Base-by-base conservation (phyloP, 148 eudicot species). In the Pharnaceum exiguum region DNA sequence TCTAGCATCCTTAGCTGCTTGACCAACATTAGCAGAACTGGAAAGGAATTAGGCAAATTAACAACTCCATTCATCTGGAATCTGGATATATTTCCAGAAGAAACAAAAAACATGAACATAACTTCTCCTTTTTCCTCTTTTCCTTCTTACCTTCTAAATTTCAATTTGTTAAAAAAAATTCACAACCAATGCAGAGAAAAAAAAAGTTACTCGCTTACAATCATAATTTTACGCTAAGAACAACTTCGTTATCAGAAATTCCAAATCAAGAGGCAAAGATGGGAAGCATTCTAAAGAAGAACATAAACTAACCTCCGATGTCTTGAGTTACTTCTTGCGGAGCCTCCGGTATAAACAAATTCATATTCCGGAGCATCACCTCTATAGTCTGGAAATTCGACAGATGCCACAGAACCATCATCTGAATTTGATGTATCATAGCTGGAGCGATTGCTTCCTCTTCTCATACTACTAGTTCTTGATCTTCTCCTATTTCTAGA, bases 381-480 rank as follows among this genome's bases (percentile, higher is more conserved):
- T 44, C 93, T 73, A 62, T 78, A 77, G 32, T 90, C 95, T 35
- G 74, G 57, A 70, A 78, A 74, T 68, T 84, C 95, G 24, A 76
- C 57, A 32, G 98, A 91, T 59, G 87, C 73, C 57, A 87, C 86
- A 37, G 96, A 91, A 63, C 98, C 88, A 69, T 87, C 98, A 74
- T 91, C 96, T 17, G 98, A 91, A 71, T 83, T 81, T 7, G 96
- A 91, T 22, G 83, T 79, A 69, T 85, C 87, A 42, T 72, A 74
- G 62, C 82, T 83, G 38, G 78, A 70, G 40, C 66, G 81, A 13
- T 76, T 83, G 64, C 73, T 82, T 59, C 82, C 87, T 73, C 98
- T 79, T 68, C 90, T 85, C 22, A 80, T 57, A 59, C 63, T 74
- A 51, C 54, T 78, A 38, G 68, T 75, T 73, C 98, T 79, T 62